Evolutionary conservation across 495 filamentous ascomycete genomes (phyloP).

Genomic region (Hyaloscypha hepaticicola): DNA sequence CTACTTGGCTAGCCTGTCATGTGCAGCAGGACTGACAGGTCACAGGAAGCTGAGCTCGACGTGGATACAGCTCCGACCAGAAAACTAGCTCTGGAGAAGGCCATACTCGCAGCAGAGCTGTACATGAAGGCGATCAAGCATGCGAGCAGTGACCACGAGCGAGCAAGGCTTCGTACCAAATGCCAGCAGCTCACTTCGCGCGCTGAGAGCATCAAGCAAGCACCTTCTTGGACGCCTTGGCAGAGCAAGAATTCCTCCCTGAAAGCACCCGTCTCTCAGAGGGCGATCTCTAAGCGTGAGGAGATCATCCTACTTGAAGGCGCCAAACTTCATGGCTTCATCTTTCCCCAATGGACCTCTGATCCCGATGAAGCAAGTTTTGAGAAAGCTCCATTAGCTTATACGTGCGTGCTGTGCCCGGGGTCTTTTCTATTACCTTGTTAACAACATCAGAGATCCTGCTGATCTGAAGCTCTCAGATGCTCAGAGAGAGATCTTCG

Average conservation of each 20-base stretch:
- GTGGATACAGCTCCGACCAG: slow-evolving; percentile 55
- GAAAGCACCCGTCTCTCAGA: slow-evolving; percentile 53
- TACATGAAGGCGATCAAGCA: slow-evolving; percentile 71
- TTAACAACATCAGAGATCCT: slow-evolving; percentile 56
- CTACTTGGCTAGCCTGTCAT: neutral
- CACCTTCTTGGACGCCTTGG: slow-evolving; percentile 28
- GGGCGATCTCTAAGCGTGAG: slow-evolving; percentile 67
- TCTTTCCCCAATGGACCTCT: slow-evolving; percentile 78
- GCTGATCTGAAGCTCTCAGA: slow-evolving; percentile 66
- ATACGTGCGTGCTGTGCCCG: slow-evolving; percentile 28
- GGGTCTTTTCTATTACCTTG: slow-evolving; percentile 4
- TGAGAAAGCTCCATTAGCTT: slow-evolving; percentile 28
- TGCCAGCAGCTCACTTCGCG: slow-evolving; percentile 63
- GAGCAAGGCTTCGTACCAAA: slow-evolving; percentile 57
- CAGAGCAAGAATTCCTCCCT: slow-evolving; percentile 29
- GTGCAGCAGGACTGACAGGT: slow-evolving; percentile 29
- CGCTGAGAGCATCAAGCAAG: slow-evolving; percentile 71
- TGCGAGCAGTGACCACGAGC: slow-evolving; percentile 52
- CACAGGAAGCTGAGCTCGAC: slow-evolving; percentile 60
- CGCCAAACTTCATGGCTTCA: slow-evolving; percentile 74
- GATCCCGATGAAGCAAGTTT: slow-evolving; percentile 46
- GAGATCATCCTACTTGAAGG: slow-evolving; percentile 74
- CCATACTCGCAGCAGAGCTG: slow-evolving; percentile 71
- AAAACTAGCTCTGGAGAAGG: slow-evolving; percentile 67
- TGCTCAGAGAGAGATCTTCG: slow-evolving; percentile 67